phyloP scores from a whole-genome alignment of 306 rosid species.

The Argentina anserina region DNA sequence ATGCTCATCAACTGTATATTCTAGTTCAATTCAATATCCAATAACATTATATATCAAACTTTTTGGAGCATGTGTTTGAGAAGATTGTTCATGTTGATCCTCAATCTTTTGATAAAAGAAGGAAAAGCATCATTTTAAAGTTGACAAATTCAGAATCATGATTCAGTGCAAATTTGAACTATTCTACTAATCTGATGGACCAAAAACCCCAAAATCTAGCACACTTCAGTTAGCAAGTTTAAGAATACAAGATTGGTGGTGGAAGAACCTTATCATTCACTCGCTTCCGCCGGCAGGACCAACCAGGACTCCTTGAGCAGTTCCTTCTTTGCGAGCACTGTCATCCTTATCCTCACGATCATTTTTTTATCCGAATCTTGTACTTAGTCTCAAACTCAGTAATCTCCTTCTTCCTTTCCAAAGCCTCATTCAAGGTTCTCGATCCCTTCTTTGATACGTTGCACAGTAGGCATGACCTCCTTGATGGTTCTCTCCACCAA shows the following conservation, averaged over 20 bases:
- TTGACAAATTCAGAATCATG: not conserved
- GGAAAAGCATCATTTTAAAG: not conserved
- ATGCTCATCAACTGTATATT: not conserved
- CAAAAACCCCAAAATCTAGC: conserved; percentile 13
- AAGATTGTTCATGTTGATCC: not conserved
- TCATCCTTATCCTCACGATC: conserved; percentile 71
- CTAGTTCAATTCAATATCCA: not conserved
- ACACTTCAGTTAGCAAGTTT: not conserved
- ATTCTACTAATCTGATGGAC: conserved; percentile 17
- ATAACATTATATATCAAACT: not conserved
- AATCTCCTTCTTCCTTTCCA: conserved; percentile 92
- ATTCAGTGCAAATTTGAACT: conserved; percentile 7
- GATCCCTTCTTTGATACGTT: no score
- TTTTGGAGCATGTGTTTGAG: not conserved
- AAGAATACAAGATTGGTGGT: not conserved
- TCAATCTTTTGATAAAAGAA: not conserved
- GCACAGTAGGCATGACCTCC: no score
- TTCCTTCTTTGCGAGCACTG: conserved; percentile 67
- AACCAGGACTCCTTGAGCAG: conserved; percentile 93
- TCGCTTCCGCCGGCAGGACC: conserved; percentile 77
- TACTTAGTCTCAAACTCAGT: conserved; percentile 80
- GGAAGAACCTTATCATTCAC: conserved; percentile 21
- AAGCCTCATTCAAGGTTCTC: conserved; percentile 70
- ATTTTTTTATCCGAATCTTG: conserved; percentile 73
- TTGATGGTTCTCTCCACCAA: conserved; percentile 96